Percentiles rank a stretch among this genome's conserved stretches.
These are phyloP conservation scores for Trypethelium eluteriae DNA, from an alignment of 495 filamentous ascomycete genomes.

Conservation along the genomic window DNA sequence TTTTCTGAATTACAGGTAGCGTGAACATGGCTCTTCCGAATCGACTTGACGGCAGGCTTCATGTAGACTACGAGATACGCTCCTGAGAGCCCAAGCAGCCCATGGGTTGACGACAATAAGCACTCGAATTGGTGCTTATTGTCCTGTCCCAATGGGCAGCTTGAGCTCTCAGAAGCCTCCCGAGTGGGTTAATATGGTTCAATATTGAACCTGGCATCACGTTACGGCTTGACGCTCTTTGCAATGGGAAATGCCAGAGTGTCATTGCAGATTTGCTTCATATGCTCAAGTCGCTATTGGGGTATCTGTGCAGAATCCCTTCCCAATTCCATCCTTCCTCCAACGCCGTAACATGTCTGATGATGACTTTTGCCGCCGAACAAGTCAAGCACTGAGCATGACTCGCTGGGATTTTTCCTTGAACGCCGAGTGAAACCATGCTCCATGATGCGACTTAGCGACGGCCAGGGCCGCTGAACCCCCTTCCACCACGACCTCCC, in stretches of 20 bases:
- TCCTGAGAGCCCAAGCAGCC: too few relatives aligned
- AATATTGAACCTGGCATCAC: background rate
- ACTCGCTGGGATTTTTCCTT: background rate
- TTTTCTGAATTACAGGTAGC: too few relatives aligned
- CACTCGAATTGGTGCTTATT: too few relatives aligned
- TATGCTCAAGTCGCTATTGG: background rate
- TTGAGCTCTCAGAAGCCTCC: too few relatives aligned
- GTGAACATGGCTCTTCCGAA: too few relatives aligned
- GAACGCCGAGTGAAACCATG: background rate
- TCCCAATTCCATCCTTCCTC: background rate
- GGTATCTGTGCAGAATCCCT: background rate
- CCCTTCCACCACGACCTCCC: slow-evolving; percentile 15
- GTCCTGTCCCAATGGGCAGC: too few relatives aligned
- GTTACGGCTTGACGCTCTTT: background rate
- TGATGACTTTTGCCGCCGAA: background rate
- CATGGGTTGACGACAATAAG: too few relatives aligned
- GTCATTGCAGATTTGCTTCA: background rate
- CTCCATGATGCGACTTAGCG: background rate
- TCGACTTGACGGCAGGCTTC: too few relatives aligned
- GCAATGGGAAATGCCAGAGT: background rate
- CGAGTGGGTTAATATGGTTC: too few relatives aligned
- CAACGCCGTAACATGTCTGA: background rate
- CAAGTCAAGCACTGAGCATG: background rate
- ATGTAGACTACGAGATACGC: too few relatives aligned
- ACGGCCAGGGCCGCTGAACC: slow-evolving; percentile 6